These are phyloP conservation scores for Xylariaceae sp. DNA, from an alignment of 2,329 filamentous ascomycete genomes.

Conservation along the genomic window DNA sequence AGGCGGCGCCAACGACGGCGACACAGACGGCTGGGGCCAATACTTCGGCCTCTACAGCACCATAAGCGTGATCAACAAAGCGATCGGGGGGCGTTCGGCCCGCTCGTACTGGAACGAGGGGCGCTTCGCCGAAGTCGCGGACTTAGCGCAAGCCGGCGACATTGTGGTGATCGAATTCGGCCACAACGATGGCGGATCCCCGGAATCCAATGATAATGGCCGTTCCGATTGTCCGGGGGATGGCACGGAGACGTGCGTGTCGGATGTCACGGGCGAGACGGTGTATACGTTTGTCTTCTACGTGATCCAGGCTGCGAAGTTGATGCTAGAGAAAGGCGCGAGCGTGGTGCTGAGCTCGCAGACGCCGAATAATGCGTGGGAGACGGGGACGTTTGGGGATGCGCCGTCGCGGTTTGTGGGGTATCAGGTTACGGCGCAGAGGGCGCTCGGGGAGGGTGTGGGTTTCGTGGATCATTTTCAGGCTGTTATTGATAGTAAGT, in stretches of 20 bases:
- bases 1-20: constrained; percentile 35
- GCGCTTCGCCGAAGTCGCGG: constrained; percentile 52
- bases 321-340: constrained; percentile 49
- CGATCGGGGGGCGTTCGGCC: constrained; percentile 56
- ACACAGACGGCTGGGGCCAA: constrained; percentile 52
- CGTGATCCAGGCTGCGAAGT: constrained; percentile 25
- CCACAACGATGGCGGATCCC: constrained; percentile 62
- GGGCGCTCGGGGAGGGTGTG: constrained; percentile 28
- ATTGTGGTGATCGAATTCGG: constrained; percentile 66
- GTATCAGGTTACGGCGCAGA: constrained; percentile 35
- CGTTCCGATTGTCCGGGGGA: constrained; percentile 52
- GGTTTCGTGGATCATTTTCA: constrained; percentile 54
- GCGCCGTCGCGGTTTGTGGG: constrained; percentile 49
- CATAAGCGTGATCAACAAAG: constrained; percentile 50
- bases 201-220: constrained; percentile 51
- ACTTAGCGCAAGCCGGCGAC: constrained; percentile 48
- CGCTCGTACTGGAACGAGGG: constrained; percentile 58
- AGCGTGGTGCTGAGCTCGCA: constrained; percentile 53
- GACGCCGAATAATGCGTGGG: constrained; percentile 60
- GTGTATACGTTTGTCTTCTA: constrained; percentile 32
- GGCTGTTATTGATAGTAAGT: constrained; percentile 42
- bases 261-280: constrained; percentile 29
- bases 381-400: constrained; percentile 46
- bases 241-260: constrained; percentile 47
- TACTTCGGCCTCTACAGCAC: constrained; percentile 47